phyloP scores from a whole-genome alignment of 805 yeast species.

The Starmerella cellae region DNA sequence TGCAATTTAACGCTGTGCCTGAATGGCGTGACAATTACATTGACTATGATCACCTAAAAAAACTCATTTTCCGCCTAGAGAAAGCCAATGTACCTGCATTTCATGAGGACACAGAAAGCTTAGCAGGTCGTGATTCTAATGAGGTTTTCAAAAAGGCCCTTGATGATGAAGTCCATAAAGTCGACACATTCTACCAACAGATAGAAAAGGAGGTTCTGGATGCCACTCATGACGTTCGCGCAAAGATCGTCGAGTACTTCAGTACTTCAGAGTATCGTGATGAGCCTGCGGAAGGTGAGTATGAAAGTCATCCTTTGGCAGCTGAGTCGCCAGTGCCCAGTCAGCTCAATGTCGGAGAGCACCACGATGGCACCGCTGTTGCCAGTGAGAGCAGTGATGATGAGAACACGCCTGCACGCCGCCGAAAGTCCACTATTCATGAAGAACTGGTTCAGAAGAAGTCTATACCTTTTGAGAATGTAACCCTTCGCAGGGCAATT shows the following conservation, averaged over 20 bases:
- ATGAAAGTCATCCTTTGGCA: neutral
- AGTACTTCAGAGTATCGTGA: conserved; percentile 2
- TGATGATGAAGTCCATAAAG: conserved; percentile 61
- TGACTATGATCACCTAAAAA: conserved; percentile 77
- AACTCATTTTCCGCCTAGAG: conserved; percentile 70
- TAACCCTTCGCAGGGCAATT: conserved; percentile 28
- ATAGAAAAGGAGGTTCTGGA: conserved; percentile 49
- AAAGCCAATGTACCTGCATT: conserved; percentile 36
- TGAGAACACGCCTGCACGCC: conserved; percentile 16
- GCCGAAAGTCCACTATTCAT: conserved; percentile 15
- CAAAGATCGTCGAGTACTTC: conserved; percentile 1
- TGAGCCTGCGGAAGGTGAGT: neutral
- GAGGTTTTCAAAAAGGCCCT: conserved; percentile 55
- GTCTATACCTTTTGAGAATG: conserved; percentile 14
- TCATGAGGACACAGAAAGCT: conserved; percentile 23
- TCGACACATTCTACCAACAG: conserved; percentile 56
- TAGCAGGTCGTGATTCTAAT: conserved; percentile 37
- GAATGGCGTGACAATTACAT: conserved; percentile 93
- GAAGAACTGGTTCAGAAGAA: conserved; percentile 14
- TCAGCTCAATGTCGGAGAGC: neutral
- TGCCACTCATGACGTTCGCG: conserved; percentile 30
- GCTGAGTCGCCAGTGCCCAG: neutral
- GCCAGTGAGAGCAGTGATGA: conserved; percentile 18
- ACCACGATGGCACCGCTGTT: conserved; percentile 4
- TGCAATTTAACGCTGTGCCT: conserved; percentile 95